These are phyloP conservation scores for Aureobasidium sp. DNA, from an alignment of 2,329 filamentous ascomycete genomes.

Conservation along the genomic window DNA sequence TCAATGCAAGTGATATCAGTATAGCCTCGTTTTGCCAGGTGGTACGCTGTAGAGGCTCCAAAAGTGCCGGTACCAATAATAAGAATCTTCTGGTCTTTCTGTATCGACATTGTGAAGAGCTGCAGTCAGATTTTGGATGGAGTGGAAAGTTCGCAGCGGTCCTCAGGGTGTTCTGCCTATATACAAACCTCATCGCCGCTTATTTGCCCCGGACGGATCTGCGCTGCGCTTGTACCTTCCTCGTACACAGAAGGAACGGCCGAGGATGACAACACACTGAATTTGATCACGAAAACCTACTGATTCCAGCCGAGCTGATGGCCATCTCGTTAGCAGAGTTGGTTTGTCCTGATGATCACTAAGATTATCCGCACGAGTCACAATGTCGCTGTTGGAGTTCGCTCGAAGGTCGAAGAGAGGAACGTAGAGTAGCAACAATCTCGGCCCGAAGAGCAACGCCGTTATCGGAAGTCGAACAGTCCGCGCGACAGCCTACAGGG, in stretches of 20 bases:
- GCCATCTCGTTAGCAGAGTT: too few species aligned
- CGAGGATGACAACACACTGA: not conserved
- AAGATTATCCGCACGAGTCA: not conserved
- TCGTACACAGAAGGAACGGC: not conserved
- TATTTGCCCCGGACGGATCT: not conserved
- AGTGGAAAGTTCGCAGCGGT: too few species aligned
- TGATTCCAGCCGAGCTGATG: not conserved
- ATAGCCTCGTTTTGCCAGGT: slow-evolving; percentile 21
- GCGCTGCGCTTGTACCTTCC: slow-evolving; percentile 19
- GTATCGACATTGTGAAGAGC: not conserved
- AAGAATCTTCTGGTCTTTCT: slow-evolving; percentile 39
- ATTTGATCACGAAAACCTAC: not conserved
- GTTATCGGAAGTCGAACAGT: not conserved
- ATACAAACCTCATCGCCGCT: slow-evolving; percentile 14
- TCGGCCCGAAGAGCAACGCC: not conserved
- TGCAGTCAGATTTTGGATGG: not conserved
- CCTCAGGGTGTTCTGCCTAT: not conserved
- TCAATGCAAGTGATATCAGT: slow-evolving; percentile 21
- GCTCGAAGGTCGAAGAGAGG: slow-evolving; percentile 1
- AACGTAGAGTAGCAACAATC: not conserved
- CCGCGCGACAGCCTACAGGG: too few species aligned
- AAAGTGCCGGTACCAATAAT: slow-evolving; percentile 61
- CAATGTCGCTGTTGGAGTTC: not conserved
- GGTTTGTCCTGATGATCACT: too few species aligned
- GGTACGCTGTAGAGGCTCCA: slow-evolving; percentile 19